Evolutionary conservation across 2,329 filamentous ascomycete species (phyloP).

Genomic region (Ambrosiella xylebori): DNA sequence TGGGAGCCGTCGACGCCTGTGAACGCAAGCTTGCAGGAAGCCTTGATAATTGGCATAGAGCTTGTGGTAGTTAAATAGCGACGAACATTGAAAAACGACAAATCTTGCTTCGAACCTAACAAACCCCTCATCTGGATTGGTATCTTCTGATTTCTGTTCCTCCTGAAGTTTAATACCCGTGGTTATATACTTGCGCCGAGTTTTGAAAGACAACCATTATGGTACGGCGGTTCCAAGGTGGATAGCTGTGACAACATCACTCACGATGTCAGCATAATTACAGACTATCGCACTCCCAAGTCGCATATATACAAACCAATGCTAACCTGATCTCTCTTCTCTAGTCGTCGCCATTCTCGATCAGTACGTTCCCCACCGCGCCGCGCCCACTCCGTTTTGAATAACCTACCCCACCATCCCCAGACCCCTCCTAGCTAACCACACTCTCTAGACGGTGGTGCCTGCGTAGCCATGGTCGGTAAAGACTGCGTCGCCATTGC

Average conservation of each 20-base stretch:
- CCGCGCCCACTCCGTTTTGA: slow-evolving; percentile 4
- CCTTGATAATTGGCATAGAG: neutral
- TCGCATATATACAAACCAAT: slow-evolving; percentile 4
- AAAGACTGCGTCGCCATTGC: slow-evolving; percentile 99
- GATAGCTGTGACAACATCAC: neutral
- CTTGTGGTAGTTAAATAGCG: neutral
- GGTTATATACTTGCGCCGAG: neutral
- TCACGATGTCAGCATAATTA: neutral
- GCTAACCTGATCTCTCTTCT: slow-evolving; percentile 18
- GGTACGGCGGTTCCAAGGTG: neutral
- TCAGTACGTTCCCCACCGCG: slow-evolving; percentile 46
- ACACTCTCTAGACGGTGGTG: slow-evolving; percentile 53
- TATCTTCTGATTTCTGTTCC: neutral
- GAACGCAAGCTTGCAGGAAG: neutral
- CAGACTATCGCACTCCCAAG: neutral
- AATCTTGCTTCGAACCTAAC: no score
- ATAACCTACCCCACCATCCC: slow-evolving; percentile 1
- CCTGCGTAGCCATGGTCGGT: slow-evolving; percentile 96
- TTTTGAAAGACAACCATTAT: neutral
- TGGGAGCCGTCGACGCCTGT: neutral
- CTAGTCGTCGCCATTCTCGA: slow-evolving; percentile 82
- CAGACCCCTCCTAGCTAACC: slow-evolving; percentile 4
- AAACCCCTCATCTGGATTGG: neutral
- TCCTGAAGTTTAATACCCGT: neutral
- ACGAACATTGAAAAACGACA: neutral